Percentiles rank a stretch among this genome's conserved stretches.
These are phyloP conservation scores for Penicillium capsulatum DNA, from an alignment of 2,329 filamentous ascomycete genomes.

Conservation along the genomic window DNA sequence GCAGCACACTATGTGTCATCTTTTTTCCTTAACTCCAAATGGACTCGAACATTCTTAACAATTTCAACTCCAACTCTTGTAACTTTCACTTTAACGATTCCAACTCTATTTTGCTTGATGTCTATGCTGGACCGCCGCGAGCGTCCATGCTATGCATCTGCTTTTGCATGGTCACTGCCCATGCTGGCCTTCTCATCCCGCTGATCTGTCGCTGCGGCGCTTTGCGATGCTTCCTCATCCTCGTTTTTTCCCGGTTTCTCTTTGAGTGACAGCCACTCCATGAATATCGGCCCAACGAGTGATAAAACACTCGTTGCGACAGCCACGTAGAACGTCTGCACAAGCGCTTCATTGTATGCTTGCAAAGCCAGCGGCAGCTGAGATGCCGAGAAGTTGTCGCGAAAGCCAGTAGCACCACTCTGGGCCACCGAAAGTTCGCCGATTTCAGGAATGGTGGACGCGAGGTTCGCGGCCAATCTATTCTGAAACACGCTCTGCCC, in stretches of 20 bases:
- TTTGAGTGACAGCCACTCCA: conserved; percentile 5
- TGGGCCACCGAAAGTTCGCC: not conserved
- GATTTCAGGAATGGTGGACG: conserved; percentile 1
- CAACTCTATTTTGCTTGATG: too few species aligned
- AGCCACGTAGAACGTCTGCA: conserved; percentile 5
- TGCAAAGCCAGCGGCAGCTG: not conserved
- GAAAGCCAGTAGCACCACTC: conserved; percentile 4
- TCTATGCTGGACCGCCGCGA: too few species aligned
- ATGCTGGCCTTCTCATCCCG: too few species aligned
- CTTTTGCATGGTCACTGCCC: too few species aligned
- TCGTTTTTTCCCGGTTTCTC: too few species aligned
- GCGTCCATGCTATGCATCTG: too few species aligned
- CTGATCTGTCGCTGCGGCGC: too few species aligned
- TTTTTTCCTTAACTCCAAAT: not conserved
- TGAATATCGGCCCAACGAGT: conserved; percentile 5
- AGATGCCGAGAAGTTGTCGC: not conserved
- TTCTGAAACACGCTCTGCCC: conserved; percentile 51
- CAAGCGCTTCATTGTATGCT: conserved; percentile 7
- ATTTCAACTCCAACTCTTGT: too few species aligned
- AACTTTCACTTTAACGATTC: not conserved
- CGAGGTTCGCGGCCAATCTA: conserved; percentile 13
- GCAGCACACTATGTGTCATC: too few species aligned
- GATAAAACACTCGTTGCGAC: conserved; percentile 4
- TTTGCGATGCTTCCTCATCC: too few species aligned
- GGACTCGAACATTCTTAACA: not conserved